Evolutionary conservation across 2,329 filamentous ascomycete genomes (phyloP).

Genomic region (Neofusicoccum sp.): DNA sequence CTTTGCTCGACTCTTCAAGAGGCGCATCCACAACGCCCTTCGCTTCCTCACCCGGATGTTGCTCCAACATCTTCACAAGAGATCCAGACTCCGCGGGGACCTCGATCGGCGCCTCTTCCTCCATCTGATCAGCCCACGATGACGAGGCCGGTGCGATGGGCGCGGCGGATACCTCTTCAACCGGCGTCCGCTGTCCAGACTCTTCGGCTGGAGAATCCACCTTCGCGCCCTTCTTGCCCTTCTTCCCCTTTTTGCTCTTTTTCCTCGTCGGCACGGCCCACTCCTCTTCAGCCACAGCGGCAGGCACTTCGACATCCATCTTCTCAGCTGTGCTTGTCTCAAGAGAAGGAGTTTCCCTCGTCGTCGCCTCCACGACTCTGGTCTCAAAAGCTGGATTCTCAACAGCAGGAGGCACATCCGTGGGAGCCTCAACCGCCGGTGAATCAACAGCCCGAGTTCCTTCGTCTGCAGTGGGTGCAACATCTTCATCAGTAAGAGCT

Average conservation of each 20-base stretch:
- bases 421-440: constrained; percentile 33
- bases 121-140: constrained; percentile 11
- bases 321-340: not conserved
- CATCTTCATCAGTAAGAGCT: constrained; percentile 19
- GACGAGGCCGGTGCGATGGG: not conserved
- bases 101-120: not conserved
- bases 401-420: constrained; percentile 21
- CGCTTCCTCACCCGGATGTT: not conserved
- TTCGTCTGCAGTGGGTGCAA: constrained; percentile 2
- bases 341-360: not conserved
- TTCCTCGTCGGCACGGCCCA: constrained; percentile 41
- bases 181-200: constrained; percentile 13
- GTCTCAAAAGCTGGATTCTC: constrained; percentile 31
- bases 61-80: not conserved
- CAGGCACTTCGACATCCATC: not conserved
- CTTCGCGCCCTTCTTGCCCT: constrained; percentile 21
- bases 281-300: constrained; percentile 19
- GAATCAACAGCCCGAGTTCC: constrained; percentile 29
- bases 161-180: not conserved
- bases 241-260: constrained; percentile 49
- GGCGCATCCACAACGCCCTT: too few relatives aligned
- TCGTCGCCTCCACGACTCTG: not conserved
- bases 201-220: constrained; percentile 8
- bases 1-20: too few relatives aligned
- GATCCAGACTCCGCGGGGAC: not conserved